phyloP scores from a whole-genome alignment of 2,329 filamentous ascomycete species.

The Aspergillus jensenii region DNA sequence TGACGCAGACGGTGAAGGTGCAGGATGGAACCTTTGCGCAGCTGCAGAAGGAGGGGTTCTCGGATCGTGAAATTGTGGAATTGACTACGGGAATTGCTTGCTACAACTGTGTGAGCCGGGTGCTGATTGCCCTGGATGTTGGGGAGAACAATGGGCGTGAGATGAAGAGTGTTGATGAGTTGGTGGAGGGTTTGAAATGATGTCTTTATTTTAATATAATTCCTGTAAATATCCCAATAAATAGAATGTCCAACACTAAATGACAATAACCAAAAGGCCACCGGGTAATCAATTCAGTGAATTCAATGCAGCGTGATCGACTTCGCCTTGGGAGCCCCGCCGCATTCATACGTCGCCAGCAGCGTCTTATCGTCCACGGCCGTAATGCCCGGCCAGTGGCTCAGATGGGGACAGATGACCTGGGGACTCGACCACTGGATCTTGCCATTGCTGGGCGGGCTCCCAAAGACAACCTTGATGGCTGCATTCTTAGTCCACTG shows the following conservation, averaged over 20 bases:
- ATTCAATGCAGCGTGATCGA: conserved; percentile 16
- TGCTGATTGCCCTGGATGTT: conserved; percentile 77
- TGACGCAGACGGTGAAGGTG: conserved; percentile 73
- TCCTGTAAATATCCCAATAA: background rate
- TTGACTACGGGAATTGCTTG: conserved; percentile 80
- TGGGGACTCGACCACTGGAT: conserved; percentile 36
- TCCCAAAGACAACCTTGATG: conserved; percentile 43
- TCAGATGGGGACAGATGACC: conserved; percentile 30
- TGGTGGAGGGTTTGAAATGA: conserved; percentile 49
- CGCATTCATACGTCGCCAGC: conserved; percentile 31
- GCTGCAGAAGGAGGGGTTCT: conserved; percentile 60
- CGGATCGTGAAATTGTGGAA: conserved; percentile 75
- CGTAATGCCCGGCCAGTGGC: conserved; percentile 43
- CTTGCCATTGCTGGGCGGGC: conserved; percentile 31
- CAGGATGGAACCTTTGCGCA: conserved; percentile 64
- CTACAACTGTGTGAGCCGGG: conserved; percentile 86
- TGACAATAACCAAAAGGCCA: background rate
- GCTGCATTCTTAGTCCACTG: conserved; percentile 42
- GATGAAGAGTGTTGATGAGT: conserved; percentile 67
- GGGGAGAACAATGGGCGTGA: conserved; percentile 49
- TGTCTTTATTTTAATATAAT: background rate
- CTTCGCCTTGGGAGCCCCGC: conserved; percentile 25
- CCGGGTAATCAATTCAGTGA: background rate
- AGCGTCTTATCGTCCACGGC: conserved; percentile 23
- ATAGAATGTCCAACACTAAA: background rate